These are phyloP conservation scores for Rhododendron vialii DNA, from an alignment of 148 eudicot genomes.

Conservation along the genomic window DNA sequence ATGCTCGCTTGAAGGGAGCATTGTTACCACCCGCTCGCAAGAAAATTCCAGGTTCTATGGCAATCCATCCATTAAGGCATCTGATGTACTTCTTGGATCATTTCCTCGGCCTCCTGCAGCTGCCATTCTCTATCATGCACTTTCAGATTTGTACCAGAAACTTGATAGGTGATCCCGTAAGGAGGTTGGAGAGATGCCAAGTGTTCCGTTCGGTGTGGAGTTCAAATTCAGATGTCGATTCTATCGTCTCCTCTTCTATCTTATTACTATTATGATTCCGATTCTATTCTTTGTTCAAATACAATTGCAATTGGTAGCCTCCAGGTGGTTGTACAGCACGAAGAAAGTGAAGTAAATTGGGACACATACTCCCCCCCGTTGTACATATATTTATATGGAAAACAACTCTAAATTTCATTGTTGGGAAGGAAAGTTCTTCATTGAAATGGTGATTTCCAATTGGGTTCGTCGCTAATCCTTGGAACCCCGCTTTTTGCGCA, in stretches of 20 bases:
- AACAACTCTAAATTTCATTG: not conserved
- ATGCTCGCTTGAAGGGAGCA: conserved; percentile 18
- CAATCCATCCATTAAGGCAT: conserved; percentile 1
- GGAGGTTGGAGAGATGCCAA: not conserved
- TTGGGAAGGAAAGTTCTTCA: not conserved
- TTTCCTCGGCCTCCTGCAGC: conserved; percentile 24
- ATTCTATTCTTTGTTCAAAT: not conserved
- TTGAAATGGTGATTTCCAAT: not conserved
- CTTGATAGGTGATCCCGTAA: not conserved
- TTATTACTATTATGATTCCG: not conserved
- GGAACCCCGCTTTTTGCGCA: no score
- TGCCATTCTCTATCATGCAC: conserved; percentile 15
- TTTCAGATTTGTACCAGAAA: conserved; percentile 14
- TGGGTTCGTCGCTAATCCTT: not conserved
- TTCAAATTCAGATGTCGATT: not conserved
- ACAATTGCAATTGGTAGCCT: not conserved
- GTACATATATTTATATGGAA: not conserved
- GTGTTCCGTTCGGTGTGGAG: not conserved
- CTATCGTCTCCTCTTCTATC: not conserved
- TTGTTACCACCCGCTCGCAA: conserved; percentile 11
- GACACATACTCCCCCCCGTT: not conserved
- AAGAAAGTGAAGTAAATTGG: not conserved
- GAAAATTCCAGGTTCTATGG: conserved; percentile 20
- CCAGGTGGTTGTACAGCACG: conserved; percentile 11
- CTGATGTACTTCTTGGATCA: conserved; percentile 18